Conservation (phyloP, 2,329 filamentous ascomycete genomes). For the Diaporthe velutina region DNA sequence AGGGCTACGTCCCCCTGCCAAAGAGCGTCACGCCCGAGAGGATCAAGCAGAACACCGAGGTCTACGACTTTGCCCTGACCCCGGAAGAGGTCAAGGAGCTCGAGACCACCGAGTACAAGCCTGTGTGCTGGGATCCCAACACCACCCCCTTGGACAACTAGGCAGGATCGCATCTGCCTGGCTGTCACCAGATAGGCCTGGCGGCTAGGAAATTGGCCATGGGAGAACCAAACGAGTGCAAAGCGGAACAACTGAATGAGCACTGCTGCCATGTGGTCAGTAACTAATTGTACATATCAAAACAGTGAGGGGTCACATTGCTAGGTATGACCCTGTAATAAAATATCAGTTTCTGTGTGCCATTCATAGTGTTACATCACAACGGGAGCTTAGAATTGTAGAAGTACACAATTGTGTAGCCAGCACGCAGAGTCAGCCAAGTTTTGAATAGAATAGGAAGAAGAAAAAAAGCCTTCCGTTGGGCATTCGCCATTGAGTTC, state of each 20-base stretch:
- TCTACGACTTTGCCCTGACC: constrained; percentile 69
- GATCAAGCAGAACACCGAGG: constrained; percentile 72
- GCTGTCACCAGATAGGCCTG: no score
- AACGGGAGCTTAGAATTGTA: no score
- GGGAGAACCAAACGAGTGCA: no score
- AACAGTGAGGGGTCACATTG: no score
- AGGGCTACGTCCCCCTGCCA: constrained; percentile 78
- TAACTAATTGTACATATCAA: not conserved
- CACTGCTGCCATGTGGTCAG: not conserved
- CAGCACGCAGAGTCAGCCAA: not conserved
- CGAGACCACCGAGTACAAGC: constrained; percentile 65
- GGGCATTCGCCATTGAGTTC: no score
- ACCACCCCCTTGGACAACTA: constrained; percentile 56
- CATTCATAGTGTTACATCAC: not conserved
- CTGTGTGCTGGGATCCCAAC: constrained; percentile 70
- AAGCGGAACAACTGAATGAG: not conserved
- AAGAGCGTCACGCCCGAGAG: constrained; percentile 76
- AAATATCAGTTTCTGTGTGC: no score
- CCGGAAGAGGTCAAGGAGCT: constrained; percentile 65
- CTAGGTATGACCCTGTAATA: not conserved
- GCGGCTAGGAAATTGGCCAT: not conserved
- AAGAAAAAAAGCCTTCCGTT: not conserved
- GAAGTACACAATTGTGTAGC: not conserved
- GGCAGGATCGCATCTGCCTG: not conserved
- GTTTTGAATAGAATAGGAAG: not conserved